Evolutionary conservation across 441 rosid species (phyloP), one percentile per base, ranked within the genome.

Genomic region (Adansonia gregorii): DNA sequence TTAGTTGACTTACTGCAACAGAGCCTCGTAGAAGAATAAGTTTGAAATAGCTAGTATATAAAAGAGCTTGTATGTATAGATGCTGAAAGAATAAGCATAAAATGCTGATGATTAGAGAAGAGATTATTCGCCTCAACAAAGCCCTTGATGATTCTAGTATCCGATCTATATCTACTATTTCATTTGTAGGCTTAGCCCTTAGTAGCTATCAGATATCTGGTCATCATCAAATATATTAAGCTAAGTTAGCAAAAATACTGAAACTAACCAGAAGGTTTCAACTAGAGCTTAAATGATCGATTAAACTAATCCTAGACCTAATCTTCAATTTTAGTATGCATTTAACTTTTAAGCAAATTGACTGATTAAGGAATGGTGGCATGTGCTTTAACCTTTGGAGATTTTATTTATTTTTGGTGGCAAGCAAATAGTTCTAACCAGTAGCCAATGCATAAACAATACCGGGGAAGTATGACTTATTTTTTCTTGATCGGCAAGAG

Each of bases 91-190:
- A 49, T 22, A 24, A 27, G 59, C 9, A 14, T 7, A 14, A 22
- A 70, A 24, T 49, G 20, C 24, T 48, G 73, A 68, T 68, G 72
- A 10, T 67, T 69, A 69, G 19, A 69, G n/a, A 69, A 49, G 73
- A 58, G 59, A 69, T 14, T 43, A 20, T 69, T 27, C 39, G n/a
- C 59, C 17, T 17, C 66, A 60, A 60, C 41, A 60, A 60, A 8
- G 0, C 31, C 64, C 14, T 59, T 59, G 12, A 19, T 19, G 24
- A 8, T 58, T 58, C 20, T 58, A 8, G 11, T 19, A 56, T 19
- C 27, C 12, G 4, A 19, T 11, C 22, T 10, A 3, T 10, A 59
- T 3, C 27, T 59, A 35, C 31, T 58, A 58, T 58, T 52, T 4
- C 10, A 14, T 51, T n/a, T 55, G 12, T 58, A 20, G 64, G 64